Conservation (phyloP, 129 eudicot species). For the Helichrysum umbraculigerum region DNA sequence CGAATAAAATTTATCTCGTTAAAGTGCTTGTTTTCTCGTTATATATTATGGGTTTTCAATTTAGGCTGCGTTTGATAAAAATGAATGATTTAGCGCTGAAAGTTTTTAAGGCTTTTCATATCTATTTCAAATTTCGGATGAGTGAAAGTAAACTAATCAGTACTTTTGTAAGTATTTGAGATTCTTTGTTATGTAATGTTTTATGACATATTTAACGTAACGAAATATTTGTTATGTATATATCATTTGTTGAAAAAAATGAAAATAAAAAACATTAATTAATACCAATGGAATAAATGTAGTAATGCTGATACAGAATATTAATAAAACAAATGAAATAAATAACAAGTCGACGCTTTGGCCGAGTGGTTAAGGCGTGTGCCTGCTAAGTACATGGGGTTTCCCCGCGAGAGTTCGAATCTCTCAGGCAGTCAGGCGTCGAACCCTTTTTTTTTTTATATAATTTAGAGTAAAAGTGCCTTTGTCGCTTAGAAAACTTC, state of each 20-base stretch:
- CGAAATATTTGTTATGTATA: background rate
- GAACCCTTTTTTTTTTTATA: slow-evolving; percentile 10
- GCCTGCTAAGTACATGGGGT: slow-evolving; percentile 99
- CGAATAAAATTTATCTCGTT: background rate
- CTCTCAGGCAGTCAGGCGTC: slow-evolving; percentile 99
- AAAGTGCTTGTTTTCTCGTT: background rate
- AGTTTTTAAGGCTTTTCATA: background rate
- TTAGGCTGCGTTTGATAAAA: no score
- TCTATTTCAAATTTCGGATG: background rate
- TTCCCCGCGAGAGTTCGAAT: slow-evolving; percentile 99
- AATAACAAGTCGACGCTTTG: slow-evolving; percentile 43
- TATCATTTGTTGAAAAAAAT: no score
- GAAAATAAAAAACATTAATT: no score
- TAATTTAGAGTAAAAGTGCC: no score
- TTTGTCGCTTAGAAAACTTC: no score
- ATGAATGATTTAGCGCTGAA: no score
- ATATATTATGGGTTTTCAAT: background rate
- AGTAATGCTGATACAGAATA: no score
- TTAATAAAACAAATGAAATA: no score
- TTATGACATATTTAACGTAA: no score
- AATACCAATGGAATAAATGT: no score
- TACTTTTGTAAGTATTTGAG: background rate
- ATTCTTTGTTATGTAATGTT: background rate
- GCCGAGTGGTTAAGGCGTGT: slow-evolving; percentile 99
- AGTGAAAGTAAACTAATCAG: background rate